Percentiles rank a stretch among this genome's conserved stretches.
phyloP scores from a whole-genome alignment of 2,329 filamentous ascomycete genomes.

The Cercospora janseana region DNA sequence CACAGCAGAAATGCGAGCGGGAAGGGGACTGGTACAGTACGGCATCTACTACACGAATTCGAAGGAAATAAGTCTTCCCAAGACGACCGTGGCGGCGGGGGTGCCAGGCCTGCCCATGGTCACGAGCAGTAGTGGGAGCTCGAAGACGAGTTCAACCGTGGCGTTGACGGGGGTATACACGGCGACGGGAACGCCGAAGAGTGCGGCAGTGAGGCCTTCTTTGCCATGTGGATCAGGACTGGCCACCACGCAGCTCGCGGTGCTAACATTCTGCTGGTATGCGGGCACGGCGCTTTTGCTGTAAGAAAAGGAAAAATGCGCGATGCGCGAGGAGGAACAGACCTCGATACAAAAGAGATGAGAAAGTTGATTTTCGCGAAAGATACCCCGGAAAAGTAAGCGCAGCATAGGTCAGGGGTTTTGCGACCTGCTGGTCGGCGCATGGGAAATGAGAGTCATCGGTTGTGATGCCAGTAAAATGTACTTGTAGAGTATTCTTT shows the following conservation, averaged over 20 bases:
- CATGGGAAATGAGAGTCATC: neutral
- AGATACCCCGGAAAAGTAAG: slow-evolving; percentile 10
- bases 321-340: neutral
- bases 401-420: neutral
- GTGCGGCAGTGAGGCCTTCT: slow-evolving; percentile 17
- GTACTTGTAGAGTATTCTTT: neutral
- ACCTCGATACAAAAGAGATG: slow-evolving; percentile 3
- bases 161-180: slow-evolving; percentile 40
- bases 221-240: neutral
- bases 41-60: slow-evolving; percentile 54
- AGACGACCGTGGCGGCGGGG: slow-evolving; percentile 34
- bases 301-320: neutral
- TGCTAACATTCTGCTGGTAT: neutral
- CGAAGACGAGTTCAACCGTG: slow-evolving; percentile 15
- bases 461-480: neutral
- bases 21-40: slow-evolving; percentile 58
- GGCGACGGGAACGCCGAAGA: slow-evolving; percentile 39
- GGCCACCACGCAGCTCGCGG: neutral
- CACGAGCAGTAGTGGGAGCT: slow-evolving; percentile 17
- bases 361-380: slow-evolving; percentile 8
- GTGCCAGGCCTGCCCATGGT: slow-evolving; percentile 36
- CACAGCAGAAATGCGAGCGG: slow-evolving; percentile 47
- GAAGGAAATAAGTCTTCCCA: slow-evolving; percentile 40
- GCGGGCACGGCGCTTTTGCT: slow-evolving; percentile 3
- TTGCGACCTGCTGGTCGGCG: neutral